These are phyloP conservation scores for Claviceps arundinis DNA, from an alignment of 2,329 filamentous ascomycete genomes.

Conservation along the genomic window DNA sequence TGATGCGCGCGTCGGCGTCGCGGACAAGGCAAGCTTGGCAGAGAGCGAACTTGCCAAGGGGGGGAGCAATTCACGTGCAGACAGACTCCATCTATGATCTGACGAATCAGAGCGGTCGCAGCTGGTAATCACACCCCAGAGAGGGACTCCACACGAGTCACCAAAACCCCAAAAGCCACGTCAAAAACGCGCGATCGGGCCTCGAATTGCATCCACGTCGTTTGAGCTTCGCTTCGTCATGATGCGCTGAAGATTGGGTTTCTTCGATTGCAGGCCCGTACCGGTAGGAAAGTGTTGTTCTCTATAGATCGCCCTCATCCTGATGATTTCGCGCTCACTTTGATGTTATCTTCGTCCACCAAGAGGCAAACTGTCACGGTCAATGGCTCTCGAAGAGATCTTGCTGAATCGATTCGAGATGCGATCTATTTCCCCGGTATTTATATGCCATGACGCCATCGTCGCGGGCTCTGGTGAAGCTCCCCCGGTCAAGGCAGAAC, in stretches of 20 bases:
- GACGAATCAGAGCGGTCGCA: conserved; percentile 3
- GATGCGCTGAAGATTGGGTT: background rate
- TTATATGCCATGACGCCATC: conserved; percentile 13
- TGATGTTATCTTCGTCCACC: background rate
- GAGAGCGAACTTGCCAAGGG: background rate
- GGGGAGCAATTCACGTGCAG: conserved; percentile 5
- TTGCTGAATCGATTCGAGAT: background rate
- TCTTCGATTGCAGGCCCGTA: background rate
- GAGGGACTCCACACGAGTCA: conserved; percentile 1
- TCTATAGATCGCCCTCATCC: background rate
- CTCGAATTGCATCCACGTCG: conserved; percentile 1
- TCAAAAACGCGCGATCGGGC: conserved; percentile 1
- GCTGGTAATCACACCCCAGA: background rate
- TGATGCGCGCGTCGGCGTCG: conserved; percentile 8
- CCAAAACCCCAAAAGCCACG: background rate
- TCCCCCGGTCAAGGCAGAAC: conserved; percentile 15
- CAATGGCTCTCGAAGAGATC: background rate
- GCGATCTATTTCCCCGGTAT: conserved; percentile 3
- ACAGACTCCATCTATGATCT: background rate
- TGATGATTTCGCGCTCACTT: background rate
- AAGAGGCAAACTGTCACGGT: background rate
- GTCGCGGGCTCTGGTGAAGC: conserved; percentile 15
- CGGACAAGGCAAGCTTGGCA: conserved; percentile 1
- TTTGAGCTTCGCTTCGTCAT: background rate
- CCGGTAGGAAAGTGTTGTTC: background rate